Conservation (phyloP, 192 early-diverging fungal genomes). For the Backusella morwellensis region DNA sequence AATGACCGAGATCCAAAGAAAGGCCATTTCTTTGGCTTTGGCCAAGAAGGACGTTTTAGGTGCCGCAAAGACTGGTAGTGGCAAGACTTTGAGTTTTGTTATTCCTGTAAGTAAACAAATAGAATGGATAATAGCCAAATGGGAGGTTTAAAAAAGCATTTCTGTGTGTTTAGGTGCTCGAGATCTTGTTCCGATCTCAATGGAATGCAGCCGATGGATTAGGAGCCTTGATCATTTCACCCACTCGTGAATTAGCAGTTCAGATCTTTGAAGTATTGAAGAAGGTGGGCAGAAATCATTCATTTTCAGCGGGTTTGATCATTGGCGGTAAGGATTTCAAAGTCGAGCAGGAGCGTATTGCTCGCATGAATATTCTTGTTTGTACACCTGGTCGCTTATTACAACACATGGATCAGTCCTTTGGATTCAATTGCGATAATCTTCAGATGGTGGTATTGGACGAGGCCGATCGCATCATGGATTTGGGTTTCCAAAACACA, state of each 20-base stretch:
- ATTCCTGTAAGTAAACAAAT: constrained; percentile 55
- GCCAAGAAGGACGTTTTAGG: constrained; percentile 75
- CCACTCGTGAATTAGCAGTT: constrained; percentile 82
- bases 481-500: constrained; percentile 82
- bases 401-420: constrained; percentile 92
- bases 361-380: constrained; percentile 80
- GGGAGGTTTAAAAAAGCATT: neutral
- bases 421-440: constrained; percentile 84
- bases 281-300: constrained; percentile 69
- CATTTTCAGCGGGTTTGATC: constrained; percentile 90
- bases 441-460: constrained; percentile 77
- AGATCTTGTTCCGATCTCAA: constrained; percentile 75
- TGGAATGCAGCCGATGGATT: constrained; percentile 85
- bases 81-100: constrained; percentile 80
- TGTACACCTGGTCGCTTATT: constrained; percentile 80
- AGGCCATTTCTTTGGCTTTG: constrained; percentile 68
- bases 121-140: neutral
- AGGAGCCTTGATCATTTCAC: constrained; percentile 80
- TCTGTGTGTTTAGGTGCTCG: constrained; percentile 60
- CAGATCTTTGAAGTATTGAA: constrained; percentile 92
- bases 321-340: constrained; percentile 93
- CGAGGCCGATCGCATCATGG: constrained; percentile 84
- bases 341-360: constrained; percentile 70
- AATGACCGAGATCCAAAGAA: constrained; percentile 93
- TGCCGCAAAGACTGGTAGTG: constrained; percentile 85